phyloP scores from a whole-genome alignment of 345 rosid species.

The Microthlaspi erraticum region DNA sequence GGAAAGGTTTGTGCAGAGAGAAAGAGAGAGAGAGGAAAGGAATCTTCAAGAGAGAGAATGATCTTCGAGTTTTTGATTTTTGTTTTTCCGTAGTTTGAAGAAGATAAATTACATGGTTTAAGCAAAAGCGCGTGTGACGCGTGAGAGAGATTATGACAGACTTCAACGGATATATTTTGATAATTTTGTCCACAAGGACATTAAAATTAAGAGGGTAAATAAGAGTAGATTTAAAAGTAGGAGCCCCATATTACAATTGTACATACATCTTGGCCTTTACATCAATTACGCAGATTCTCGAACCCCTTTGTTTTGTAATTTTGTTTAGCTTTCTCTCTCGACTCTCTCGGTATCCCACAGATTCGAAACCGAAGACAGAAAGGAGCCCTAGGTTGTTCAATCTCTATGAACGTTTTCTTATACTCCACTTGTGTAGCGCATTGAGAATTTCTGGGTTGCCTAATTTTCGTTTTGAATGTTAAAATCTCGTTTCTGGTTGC shows the following conservation, averaged over 20 bases:
- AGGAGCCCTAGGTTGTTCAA: conserved; percentile 36
- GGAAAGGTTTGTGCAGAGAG: conserved; percentile 4
- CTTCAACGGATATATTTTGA: too few relatives aligned
- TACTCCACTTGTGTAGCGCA: too few relatives aligned
- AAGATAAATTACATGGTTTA: not conserved
- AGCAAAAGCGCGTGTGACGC: conserved; percentile 15
- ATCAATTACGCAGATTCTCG: too few relatives aligned
- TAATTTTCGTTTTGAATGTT: not conserved
- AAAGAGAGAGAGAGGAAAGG: conserved; percentile 21
- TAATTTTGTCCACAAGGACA: too few relatives aligned
- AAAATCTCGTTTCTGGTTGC: not conserved
- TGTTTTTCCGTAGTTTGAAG: not conserved
- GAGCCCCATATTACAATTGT: too few relatives aligned
- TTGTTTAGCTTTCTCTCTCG: not conserved
- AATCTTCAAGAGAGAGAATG: conserved; percentile 10
- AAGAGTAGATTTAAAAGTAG: too few relatives aligned
- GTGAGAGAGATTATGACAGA: conserved; percentile 12
- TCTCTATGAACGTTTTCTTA: conserved; percentile 1
- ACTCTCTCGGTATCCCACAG: not conserved
- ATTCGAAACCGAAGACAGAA: not conserved
- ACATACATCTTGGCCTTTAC: too few relatives aligned
- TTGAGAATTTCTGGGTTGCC: not conserved
- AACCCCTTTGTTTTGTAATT: too few relatives aligned
- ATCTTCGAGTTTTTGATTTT: conserved; percentile 4
- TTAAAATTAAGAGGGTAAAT: too few relatives aligned